Evolutionary conservation across 352 stramenopile genomes (phyloP).

Genomic region (Aphanomyces astaci): DNA sequence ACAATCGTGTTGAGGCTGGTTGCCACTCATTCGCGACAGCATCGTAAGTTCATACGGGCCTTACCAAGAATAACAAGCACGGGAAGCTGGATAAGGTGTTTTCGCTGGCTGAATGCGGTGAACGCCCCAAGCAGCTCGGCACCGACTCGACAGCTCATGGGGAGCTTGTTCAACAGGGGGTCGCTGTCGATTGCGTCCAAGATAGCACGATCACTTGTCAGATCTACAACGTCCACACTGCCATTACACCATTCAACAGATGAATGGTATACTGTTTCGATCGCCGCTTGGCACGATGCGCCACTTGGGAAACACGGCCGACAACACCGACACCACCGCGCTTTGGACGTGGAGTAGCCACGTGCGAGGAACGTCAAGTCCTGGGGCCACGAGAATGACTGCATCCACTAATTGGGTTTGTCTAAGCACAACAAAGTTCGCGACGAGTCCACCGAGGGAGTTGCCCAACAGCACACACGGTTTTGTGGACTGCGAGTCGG

Average conservation of each 20-base stretch:
- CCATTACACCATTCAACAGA: no score
- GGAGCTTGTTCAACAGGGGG: not conserved
- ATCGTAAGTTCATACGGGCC: not conserved
- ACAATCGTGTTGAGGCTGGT: no score
- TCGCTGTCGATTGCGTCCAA: not conserved
- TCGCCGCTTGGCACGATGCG: not conserved
- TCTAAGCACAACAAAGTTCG: not conserved
- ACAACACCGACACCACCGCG: not conserved
- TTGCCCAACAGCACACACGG: not conserved
- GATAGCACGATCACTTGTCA: not conserved
- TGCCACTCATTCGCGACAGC: not conserved
- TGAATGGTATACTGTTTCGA: not conserved
- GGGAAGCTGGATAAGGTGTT: not conserved
- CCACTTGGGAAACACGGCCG: not conserved
- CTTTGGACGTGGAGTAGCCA: not conserved
- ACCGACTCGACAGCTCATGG: not conserved
- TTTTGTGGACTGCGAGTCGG: no score
- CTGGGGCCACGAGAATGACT: not conserved
- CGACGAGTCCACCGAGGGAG: not conserved
- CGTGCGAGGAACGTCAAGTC: not conserved
- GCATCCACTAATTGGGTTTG: not conserved
- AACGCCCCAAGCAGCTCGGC: not conserved
- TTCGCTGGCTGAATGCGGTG: not conserved
- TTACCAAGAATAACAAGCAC: not conserved
- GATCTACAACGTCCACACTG: no score